Conservation (phyloP, 2,329 filamentous ascomycete species). For the Colletotrichum caudatum region DNA sequence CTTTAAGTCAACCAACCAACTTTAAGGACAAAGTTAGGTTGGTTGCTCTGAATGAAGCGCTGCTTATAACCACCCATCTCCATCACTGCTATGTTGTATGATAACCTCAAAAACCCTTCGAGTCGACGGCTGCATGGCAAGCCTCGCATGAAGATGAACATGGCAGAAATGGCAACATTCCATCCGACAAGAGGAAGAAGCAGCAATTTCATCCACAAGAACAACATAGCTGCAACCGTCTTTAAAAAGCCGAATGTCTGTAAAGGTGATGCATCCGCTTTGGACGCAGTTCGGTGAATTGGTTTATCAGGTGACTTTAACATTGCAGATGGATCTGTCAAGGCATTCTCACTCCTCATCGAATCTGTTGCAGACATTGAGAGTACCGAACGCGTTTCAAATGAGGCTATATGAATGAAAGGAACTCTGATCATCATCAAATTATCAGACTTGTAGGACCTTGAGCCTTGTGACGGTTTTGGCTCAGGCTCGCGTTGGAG, state of each 20-base stretch:
- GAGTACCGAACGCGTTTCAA: background rate
- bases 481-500: background rate
- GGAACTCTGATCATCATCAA: background rate
- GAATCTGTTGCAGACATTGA: background rate
- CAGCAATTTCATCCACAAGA: background rate
- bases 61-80: background rate
- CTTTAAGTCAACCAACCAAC: too few relatives aligned
- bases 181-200: background rate
- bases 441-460: background rate
- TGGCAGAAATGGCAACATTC: background rate
- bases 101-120: background rate
- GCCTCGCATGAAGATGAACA: background rate
- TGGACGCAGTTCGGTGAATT: background rate
- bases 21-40: too few relatives aligned
- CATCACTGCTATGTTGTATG: background rate
- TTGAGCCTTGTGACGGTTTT: background rate
- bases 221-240: background rate
- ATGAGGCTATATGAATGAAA: background rate
- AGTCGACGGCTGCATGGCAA: background rate
- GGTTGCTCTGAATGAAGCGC: too few relatives aligned
- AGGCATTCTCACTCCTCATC: background rate
- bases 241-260: background rate
- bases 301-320: background rate
- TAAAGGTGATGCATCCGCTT: too few relatives aligned
- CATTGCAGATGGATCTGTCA: background rate